Evolutionary conservation across 164 flowering plant genomes (phyloP).

Genomic region (Aristolochia fimbriata): DNA sequence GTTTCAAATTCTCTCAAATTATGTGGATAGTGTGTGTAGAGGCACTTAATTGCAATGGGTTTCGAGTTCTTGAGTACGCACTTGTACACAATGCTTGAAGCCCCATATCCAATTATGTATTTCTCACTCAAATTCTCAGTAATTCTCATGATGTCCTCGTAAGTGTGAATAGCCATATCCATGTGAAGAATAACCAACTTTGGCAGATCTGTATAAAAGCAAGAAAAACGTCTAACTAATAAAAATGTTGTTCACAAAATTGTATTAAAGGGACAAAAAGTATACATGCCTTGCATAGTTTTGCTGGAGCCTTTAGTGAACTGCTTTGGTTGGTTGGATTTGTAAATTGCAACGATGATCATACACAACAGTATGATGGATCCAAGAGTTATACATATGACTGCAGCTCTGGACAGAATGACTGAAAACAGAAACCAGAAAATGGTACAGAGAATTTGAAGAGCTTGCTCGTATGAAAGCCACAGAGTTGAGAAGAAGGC

Average conservation of each 20-base stretch:
- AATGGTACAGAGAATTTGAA: too few species aligned
- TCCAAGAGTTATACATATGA: conserved; percentile 57
- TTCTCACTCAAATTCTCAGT: conserved; percentile 87
- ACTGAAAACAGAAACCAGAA: conserved; percentile 22
- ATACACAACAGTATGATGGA: conserved; percentile 40
- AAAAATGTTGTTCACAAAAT: neutral
- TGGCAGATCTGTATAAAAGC: conserved; percentile 42
- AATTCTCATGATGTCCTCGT: conserved; percentile 80
- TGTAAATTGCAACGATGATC: conserved; percentile 52
- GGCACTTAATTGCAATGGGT: conserved; percentile 79
- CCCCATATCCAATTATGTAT: conserved; percentile 83
- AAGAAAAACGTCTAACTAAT: neutral
- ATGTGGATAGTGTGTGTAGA: conserved; percentile 54
- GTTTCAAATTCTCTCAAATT: conserved; percentile 72
- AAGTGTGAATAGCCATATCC: conserved; percentile 85
- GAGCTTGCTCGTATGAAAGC: too few species aligned
- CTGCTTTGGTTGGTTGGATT: conserved; percentile 39
- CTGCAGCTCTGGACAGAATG: conserved; percentile 46
- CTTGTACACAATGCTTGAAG: conserved; percentile 92
- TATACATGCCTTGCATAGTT: conserved; percentile 36
- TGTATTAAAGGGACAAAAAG: neutral
- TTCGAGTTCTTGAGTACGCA: conserved; percentile 74
- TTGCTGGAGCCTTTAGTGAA: conserved; percentile 25
- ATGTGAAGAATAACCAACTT: conserved; percentile 80
- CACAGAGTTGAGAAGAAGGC: too few species aligned